Evolutionary conservation across 192 early-diverging fungal species (phyloP).

Genomic region (Coemansia sp.): DNA sequence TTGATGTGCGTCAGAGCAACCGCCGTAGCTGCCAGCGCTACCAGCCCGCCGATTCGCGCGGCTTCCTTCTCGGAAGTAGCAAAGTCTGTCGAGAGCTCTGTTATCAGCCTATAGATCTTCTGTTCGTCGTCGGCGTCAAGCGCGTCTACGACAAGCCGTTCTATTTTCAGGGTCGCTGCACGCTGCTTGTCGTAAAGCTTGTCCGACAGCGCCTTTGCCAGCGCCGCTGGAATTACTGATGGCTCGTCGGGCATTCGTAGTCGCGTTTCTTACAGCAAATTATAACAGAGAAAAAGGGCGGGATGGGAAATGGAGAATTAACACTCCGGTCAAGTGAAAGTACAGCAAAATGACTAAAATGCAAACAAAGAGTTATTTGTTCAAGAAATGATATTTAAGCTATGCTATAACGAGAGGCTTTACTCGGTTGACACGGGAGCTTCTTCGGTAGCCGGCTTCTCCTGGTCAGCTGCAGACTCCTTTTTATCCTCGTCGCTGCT

Average conservation of each 20-base stretch:
- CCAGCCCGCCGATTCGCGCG: conserved; percentile 89
- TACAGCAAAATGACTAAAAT: too few relatives aligned
- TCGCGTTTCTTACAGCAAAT: too few relatives aligned
- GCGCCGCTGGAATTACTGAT: conserved; percentile 33
- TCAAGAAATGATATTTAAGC: too few relatives aligned
- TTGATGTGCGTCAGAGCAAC: conserved; percentile 82
- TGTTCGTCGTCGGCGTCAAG: conserved; percentile 54
- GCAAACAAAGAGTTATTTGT: too few relatives aligned
- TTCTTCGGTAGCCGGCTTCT: background rate
- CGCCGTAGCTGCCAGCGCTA: conserved; percentile 83
- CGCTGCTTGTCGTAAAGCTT: conserved; percentile 95
- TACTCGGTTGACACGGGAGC: background rate
- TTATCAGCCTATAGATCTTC: conserved; percentile 69
- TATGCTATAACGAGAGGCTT: too few relatives aligned
- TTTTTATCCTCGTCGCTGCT: background rate
- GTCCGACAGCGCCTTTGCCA: conserved; percentile 79
- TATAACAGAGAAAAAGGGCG: too few relatives aligned
- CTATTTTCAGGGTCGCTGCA: conserved; percentile 85
- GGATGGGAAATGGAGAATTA: too few relatives aligned
- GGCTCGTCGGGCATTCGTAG: conserved; percentile 1
- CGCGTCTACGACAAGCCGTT: conserved; percentile 74
- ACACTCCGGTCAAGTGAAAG: too few relatives aligned
- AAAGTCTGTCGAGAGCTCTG: conserved; percentile 80
- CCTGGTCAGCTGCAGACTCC: background rate
- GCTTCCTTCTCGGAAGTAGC: conserved; percentile 84